A percentile compares a stretch with the other conserved stretches of the same genome.
These are phyloP conservation scores for Cyclotella choctawhatcheeana DNA, from an alignment of 108 stramenopile species.

Conservation along the genomic window DNA sequence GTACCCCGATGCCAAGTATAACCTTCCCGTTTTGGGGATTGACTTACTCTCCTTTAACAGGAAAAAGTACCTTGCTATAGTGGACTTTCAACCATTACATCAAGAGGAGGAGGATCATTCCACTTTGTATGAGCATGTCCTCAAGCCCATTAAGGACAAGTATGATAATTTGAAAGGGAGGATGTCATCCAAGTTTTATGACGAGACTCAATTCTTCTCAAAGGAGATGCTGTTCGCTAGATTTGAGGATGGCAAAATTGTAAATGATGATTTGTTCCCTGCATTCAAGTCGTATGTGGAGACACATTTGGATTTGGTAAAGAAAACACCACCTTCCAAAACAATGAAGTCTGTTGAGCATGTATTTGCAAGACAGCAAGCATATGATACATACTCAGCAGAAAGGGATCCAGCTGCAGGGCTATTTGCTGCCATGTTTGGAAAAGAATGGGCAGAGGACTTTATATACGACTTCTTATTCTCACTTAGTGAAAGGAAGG, in stretches of 20 bases:
- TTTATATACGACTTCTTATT: slow-evolving; percentile 94
- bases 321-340: slow-evolving; percentile 29
- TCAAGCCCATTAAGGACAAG: slow-evolving; percentile 85
- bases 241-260: slow-evolving; percentile 81
- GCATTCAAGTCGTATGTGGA: slow-evolving; percentile 87
- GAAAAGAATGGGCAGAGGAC: slow-evolving; percentile 89
- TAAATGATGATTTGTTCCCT: slow-evolving; percentile 77
- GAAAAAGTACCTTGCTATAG: slow-evolving; percentile 90
- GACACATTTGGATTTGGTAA: slow-evolving; percentile 69
- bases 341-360: slow-evolving; percentile 20
- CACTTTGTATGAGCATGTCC: slow-evolving; percentile 63
- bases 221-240: slow-evolving; percentile 93
- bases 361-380: slow-evolving; percentile 80
- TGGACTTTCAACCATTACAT: slow-evolving; percentile 95
- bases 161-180: slow-evolving; percentile 87
- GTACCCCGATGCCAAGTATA: slow-evolving; percentile 91
- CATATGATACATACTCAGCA: slow-evolving; percentile 94
- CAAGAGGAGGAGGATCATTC: slow-evolving; percentile 77
- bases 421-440: slow-evolving; percentile 94
- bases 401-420: slow-evolving; percentile 95
- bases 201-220: slow-evolving; percentile 94
- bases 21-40: slow-evolving; percentile 93
- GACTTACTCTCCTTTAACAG: slow-evolving; percentile 92
- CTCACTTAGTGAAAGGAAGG: slow-evolving; percentile 68
- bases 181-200: slow-evolving; percentile 93